Conservation (phyloP, 2,329 filamentous ascomycete species). For the Aspergillus puulaauensis region DNA sequence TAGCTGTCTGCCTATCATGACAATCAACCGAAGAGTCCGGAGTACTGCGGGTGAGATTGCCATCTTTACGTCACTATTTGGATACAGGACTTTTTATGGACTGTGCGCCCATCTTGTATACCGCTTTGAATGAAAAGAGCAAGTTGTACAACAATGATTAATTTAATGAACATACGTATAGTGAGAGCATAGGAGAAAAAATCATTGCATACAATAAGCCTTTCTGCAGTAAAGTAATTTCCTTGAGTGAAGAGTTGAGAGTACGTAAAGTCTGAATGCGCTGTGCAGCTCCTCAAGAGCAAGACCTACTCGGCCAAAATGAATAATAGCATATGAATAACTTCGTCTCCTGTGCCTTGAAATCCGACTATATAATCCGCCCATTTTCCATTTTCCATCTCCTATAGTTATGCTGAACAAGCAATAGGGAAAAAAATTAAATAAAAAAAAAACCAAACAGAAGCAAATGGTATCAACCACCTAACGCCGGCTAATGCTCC, state of each 20-base stretch:
- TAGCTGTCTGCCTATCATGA: not conserved
- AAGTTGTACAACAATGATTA: not conserved
- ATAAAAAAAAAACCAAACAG: slow-evolving; percentile 11
- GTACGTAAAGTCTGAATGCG: not conserved
- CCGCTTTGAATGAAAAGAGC: not conserved
- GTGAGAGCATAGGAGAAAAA: not conserved
- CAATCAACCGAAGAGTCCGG: not conserved
- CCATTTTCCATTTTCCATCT: slow-evolving; percentile 10
- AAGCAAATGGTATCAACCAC: slow-evolving; percentile 34
- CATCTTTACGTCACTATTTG: slow-evolving; percentile 1
- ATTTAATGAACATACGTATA: not conserved
- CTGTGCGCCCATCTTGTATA: not conserved
- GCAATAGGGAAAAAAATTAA: slow-evolving; percentile 2
- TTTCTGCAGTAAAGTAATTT: not conserved
- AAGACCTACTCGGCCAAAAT: not conserved
- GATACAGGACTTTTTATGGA: not conserved
- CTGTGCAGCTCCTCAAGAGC: not conserved
- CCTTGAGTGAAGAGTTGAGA: slow-evolving; percentile 8
- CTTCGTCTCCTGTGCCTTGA: not conserved
- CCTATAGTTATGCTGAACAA: slow-evolving; percentile 3
- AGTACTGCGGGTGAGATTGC: not conserved
- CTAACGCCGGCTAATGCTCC: slow-evolving; percentile 37
- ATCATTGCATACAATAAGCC: not conserved
- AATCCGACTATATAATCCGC: not conserved
- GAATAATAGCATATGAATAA: not conserved